Base-by-base conservation (phyloP, 306 rosid species). In the Morella rubra region DNA sequence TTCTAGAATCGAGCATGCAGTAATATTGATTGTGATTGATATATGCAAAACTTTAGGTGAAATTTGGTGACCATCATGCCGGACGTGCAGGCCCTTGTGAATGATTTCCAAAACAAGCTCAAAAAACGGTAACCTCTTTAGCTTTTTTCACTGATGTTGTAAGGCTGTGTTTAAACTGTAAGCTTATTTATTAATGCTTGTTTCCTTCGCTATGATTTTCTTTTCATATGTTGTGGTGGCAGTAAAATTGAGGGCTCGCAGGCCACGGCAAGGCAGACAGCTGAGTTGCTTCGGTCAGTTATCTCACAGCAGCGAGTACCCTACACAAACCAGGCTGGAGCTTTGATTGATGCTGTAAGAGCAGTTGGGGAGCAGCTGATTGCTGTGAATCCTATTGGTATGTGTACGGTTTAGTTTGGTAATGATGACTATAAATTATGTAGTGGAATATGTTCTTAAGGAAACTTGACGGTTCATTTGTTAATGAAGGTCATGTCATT, bases 211-310 rank as follows among this genome's bases (percentile, higher is more conserved):
- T 46, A 18, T 46, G 14, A 50, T 37, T 7, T 1, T 5, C 15
- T 27, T 62, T 7, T 20, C 56, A 3, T 52, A 8, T 50, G 54
- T 66, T 75, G 54, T 73, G 76, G 74, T 84, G 74, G 55, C 85
- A 95, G 98, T 69, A 90, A 92, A 84, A 92, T 95, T 76, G 98
- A 95, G 89, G 98, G 98, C 61, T 95, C 98, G 14, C 95, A 84
- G 81, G 91, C 92, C 82, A 90, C 93, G 0, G 96, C 98, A 60
- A 89, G 84, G 88, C 96, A 75, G 82, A 79, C 98, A 16, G 97
- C 96, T 2, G 98, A 89, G 76, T 79, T 95, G 76, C 92, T 95
- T 58, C 87, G 98, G 49, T 82, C 96, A 1, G 92, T 93, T 78
- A 91, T 96, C 79, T 96, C 99, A 7, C 91, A 88, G 45, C 98